phyloP scores from a whole-genome alignment of 371 early-diverging fungal species.

The Zancudomyces culisetae region DNA sequence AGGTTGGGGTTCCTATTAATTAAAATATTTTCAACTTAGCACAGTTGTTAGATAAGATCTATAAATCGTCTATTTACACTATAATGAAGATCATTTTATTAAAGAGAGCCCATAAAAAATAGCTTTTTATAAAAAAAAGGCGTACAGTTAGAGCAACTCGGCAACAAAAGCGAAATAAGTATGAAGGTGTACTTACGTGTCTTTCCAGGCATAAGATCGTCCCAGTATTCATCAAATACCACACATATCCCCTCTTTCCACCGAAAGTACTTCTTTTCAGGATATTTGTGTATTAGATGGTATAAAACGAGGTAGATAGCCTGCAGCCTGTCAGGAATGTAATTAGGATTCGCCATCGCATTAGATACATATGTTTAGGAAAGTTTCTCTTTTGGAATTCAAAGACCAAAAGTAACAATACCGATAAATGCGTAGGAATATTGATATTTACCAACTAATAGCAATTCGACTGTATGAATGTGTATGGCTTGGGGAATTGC shows the following conservation, averaged over 20 bases:
- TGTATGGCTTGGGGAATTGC: neutral
- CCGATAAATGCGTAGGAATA: too few relatives aligned
- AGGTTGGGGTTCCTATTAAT: constrained; percentile 25
- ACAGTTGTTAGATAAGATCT: neutral
- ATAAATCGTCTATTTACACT: neutral
- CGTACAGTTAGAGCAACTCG: too few relatives aligned
- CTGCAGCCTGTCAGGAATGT: constrained; percentile 26
- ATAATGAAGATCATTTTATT: neutral
- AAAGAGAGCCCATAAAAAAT: neutral
- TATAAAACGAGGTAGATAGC: constrained; percentile 56
- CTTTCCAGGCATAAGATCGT: constrained; percentile 41
- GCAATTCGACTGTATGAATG: neutral
- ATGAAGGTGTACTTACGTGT: constrained; percentile 10
- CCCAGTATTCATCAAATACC: constrained; percentile 59
- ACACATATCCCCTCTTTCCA: constrained; percentile 68
- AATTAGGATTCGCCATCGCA: neutral
- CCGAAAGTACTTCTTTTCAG: constrained; percentile 45
- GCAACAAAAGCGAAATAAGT: neutral
- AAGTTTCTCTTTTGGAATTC: too few relatives aligned
- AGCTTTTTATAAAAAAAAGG: neutral
- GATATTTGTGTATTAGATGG: constrained; percentile 36
- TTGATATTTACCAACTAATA: neutral
- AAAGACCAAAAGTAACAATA: too few relatives aligned
- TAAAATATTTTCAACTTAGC: neutral
- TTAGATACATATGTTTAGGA: too few relatives aligned